Evolutionary conservation across 768 basidiomycete species (phyloP).

Genomic region (Collybia mongolica): DNA sequence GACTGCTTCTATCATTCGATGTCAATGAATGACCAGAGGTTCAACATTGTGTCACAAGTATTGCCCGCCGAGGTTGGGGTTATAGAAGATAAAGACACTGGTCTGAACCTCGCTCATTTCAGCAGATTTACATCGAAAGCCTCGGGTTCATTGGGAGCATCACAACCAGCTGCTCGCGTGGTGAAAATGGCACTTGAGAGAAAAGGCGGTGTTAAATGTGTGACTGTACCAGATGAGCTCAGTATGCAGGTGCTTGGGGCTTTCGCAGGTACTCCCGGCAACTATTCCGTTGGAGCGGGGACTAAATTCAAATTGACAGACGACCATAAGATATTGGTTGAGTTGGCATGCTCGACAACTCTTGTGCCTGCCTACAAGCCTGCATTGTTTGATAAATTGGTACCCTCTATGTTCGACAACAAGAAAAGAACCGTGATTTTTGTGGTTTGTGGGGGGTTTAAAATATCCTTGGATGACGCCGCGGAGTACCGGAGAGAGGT

Average conservation of each 20-base stretch:
- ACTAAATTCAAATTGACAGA: constrained; percentile 35
- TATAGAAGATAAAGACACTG: constrained; percentile 37
- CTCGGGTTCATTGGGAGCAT: constrained; percentile 69
- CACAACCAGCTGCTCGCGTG: constrained; percentile 56
- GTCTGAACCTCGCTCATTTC: constrained; percentile 59
- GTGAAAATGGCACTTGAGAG: constrained; percentile 66
- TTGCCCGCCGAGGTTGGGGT: constrained; percentile 42
- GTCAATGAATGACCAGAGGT: constrained; percentile 49
- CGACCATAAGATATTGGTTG: constrained; percentile 73
- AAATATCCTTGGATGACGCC: constrained; percentile 56
- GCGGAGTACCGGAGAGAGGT: constrained; percentile 43
- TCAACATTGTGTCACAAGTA: constrained; percentile 25
- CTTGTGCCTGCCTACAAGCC: constrained; percentile 64
- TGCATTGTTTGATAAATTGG: constrained; percentile 50
- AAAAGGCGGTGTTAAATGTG: constrained; percentile 52
- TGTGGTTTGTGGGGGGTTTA: constrained; percentile 73
- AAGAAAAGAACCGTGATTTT: constrained; percentile 50
- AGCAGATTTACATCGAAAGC: constrained; percentile 59
- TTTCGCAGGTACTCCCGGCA: constrained; percentile 54
- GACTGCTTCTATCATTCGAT: constrained; percentile 75
- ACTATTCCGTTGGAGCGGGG: neutral
- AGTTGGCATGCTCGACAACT: constrained; percentile 73
- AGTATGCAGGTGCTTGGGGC: constrained; percentile 57
- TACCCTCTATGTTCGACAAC: constrained; percentile 31
- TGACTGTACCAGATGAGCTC: constrained; percentile 66